These are phyloP conservation scores for Penicillium psychrosexuale DNA, from an alignment of 2,329 filamentous ascomycete genomes.

Conservation along the genomic window DNA sequence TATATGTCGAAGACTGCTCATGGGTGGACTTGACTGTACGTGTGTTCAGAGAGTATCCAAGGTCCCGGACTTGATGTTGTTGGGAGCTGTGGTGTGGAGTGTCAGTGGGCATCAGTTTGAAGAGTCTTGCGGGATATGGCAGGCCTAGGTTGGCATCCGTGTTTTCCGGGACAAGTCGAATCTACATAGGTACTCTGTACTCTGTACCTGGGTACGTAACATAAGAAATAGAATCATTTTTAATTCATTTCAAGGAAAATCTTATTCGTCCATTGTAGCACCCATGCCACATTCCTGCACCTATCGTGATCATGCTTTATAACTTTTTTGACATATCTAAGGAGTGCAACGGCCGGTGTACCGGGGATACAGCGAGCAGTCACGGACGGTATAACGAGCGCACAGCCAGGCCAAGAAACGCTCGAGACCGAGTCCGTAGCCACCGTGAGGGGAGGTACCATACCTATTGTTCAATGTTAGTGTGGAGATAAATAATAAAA, in stretches of 20 bases:
- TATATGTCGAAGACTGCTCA: background rate
- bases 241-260: background rate
- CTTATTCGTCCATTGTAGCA: constrained; percentile 1
- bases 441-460: constrained; percentile 85
- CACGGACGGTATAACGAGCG: constrained; percentile 63
- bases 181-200: background rate
- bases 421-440: constrained; percentile 90
- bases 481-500: background rate
- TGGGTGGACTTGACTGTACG: background rate
- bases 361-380: constrained; percentile 53
- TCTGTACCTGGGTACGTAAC: background rate
- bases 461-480: constrained; percentile 56
- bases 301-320: constrained; percentile 9
- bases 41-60: background rate
- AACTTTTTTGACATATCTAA: constrained; percentile 24
- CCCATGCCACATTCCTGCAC: constrained; percentile 4
- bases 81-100: no score
- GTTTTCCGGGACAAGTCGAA: background rate
- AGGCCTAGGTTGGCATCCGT: background rate
- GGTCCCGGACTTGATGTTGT: no score
- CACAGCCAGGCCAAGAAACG: constrained; percentile 69
- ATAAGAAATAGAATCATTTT: background rate
- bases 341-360: constrained; percentile 52
- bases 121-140: background rate
- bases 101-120: no score